A percentile compares a stretch with the other conserved stretches of the same genome.
phyloP scores from a whole-genome alignment of 2,329 filamentous ascomycete genomes.

The Fusarium illudens region DNA sequence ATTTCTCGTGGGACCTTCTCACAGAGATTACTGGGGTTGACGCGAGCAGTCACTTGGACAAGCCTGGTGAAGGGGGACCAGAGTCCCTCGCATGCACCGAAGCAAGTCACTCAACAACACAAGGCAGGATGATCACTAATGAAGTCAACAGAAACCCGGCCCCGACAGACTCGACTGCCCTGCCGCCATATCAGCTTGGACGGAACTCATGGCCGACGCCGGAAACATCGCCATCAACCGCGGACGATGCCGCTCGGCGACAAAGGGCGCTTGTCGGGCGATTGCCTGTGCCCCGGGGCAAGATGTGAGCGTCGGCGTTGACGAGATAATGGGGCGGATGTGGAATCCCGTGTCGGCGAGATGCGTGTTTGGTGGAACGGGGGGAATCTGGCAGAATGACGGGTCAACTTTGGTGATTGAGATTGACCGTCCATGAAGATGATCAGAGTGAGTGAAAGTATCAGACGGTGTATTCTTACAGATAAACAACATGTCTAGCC shows the following conservation, averaged over 20 bases:
- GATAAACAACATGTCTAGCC: background rate
- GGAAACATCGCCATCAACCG: constrained; percentile 10
- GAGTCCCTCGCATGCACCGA: background rate
- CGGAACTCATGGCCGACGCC: background rate
- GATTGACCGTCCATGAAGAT: constrained; percentile 5
- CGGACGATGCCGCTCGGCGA: constrained; percentile 23
- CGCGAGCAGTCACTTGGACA: background rate
- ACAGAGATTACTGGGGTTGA: background rate
- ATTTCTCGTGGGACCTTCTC: background rate
- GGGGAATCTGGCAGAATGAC: constrained; percentile 34
- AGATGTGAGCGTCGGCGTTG: background rate
- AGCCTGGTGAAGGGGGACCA: background rate
- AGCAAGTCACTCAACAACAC: background rate
- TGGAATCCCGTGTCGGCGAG: constrained; percentile 36
- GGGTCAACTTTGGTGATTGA: constrained; percentile 29
- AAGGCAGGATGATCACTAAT: background rate
- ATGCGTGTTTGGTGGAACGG: constrained; percentile 34
- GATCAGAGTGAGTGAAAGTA: background rate
- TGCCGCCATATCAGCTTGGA: constrained; percentile 30
- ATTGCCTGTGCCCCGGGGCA: constrained; percentile 26
- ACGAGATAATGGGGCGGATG: constrained; percentile 28
- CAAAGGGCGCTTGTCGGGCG: constrained; percentile 15
- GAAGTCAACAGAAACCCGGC: constrained; percentile 16
- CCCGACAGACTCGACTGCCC: constrained; percentile 32
- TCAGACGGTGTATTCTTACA: constrained; percentile 4